Percentiles rank a stretch among this genome's conserved stretches.
Evolutionary conservation across 805 yeast species (phyloP).

Genomic region (Candida silvicultrix): DNA sequence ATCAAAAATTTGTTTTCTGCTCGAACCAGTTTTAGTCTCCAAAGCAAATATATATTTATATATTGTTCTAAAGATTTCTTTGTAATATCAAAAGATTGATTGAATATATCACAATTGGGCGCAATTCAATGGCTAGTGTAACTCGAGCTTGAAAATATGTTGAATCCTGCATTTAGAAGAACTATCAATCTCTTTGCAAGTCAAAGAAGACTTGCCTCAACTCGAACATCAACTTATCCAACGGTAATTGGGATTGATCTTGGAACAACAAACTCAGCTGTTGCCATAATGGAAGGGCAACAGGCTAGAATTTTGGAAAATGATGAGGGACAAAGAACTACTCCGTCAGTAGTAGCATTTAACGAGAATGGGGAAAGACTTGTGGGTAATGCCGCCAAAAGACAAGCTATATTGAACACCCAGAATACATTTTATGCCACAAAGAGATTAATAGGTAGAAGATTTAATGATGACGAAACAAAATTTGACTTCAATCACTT

Average conservation of each 20-base stretch:
- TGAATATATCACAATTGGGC: no score
- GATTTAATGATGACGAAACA: slow-evolving; percentile 61
- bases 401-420: slow-evolving; percentile 73
- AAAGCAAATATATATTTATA: background rate
- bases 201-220: background rate
- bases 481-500: slow-evolving; percentile 57
- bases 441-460: slow-evolving; percentile 73
- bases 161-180: background rate
- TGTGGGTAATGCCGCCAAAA: slow-evolving; percentile 68
- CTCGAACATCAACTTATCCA: background rate
- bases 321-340: slow-evolving; percentile 73
- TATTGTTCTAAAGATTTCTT: background rate
- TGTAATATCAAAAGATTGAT: no score
- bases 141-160: background rate
- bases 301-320: slow-evolving; percentile 64
- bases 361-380: slow-evolving; percentile 36
- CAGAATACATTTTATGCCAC: slow-evolving; percentile 78
- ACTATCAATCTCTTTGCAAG: background rate
- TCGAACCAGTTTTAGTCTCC: background rate
- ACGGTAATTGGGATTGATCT: slow-evolving; percentile 71
- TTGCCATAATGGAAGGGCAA: slow-evolving; percentile 64
- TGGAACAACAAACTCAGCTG: slow-evolving; percentile 86
- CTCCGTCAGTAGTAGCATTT: slow-evolving; percentile 75
- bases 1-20: background rate
- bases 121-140: background rate